Percentiles rank a stretch among this genome's conserved stretches.
These are phyloP conservation scores for Geotrichum aggregatum DNA, from an alignment of 1,139 yeast genomes.

Conservation along the genomic window DNA sequence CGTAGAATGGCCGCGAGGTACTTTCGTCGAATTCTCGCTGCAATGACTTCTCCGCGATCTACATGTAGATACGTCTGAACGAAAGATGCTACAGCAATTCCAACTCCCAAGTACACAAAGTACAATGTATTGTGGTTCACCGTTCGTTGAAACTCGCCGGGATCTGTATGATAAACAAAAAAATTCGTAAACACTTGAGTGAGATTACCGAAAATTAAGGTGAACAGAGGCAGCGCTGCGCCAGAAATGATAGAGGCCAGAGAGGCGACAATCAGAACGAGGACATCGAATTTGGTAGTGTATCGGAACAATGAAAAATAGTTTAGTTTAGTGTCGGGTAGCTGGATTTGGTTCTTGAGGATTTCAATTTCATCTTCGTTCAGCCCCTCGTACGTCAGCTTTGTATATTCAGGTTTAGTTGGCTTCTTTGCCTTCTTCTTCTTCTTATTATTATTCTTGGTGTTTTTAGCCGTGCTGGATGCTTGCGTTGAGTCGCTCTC, in stretches of 20 bases:
- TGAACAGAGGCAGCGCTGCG: constrained; percentile 42
- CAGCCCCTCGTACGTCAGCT: not conserved
- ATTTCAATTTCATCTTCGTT: constrained; percentile 33
- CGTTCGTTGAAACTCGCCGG: constrained; percentile 34
- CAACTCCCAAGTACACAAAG: constrained; percentile 42
- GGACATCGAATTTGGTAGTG: constrained; percentile 35
- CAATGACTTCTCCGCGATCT: constrained; percentile 43
- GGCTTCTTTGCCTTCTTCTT: not conserved
- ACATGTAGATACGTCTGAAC: constrained; percentile 40
- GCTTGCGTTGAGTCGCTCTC: too few relatives aligned
- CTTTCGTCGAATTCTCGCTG: constrained; percentile 42
- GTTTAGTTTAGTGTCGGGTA: constrained; percentile 29
- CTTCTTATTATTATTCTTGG: not conserved
- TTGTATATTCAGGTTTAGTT: not conserved
- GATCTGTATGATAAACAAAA: constrained; percentile 32
- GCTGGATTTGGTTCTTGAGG: constrained; percentile 36
- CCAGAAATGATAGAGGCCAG: constrained; percentile 39
- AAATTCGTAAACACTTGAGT: constrained; percentile 40
- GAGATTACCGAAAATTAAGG: constrained; percentile 41
- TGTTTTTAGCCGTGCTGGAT: not conserved
- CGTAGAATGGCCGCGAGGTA: constrained; percentile 42
- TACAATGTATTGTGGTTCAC: constrained; percentile 39
- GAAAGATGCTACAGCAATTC: constrained; percentile 36
- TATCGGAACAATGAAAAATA: constrained; percentile 38
- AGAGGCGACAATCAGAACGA: constrained; percentile 33